Conservation (phyloP, 495 filamentous ascomycete species). For the Penicillium pulvis region DNA sequence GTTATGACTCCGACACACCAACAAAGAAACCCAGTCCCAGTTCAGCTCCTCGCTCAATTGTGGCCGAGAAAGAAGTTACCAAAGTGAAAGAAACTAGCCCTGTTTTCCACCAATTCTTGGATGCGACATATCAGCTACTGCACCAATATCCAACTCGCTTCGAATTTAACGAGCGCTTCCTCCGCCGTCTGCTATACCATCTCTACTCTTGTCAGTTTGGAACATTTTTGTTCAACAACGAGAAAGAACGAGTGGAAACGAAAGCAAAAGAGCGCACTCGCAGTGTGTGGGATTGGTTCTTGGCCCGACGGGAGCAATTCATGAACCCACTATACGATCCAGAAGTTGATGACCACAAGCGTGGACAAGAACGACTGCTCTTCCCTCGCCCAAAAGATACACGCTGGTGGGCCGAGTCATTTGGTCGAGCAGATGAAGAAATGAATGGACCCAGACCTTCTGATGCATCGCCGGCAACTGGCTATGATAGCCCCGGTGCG, state of each 20-base stretch:
- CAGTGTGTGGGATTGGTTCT: conserved; percentile 95
- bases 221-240: conserved; percentile 93
- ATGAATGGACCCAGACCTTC: conserved; percentile 74
- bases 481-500: conserved; percentile 23
- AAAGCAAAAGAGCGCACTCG: conserved; percentile 71
- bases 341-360: conserved; percentile 72
- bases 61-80: conserved; percentile 56
- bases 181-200: conserved; percentile 89
- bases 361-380: conserved; percentile 79
- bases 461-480: conserved; percentile 14
- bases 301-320: conserved; percentile 76
- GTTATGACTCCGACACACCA: conserved; percentile 50
- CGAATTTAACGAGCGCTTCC: conserved; percentile 95
- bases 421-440: conserved; percentile 80
- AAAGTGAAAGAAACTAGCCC: conserved; percentile 88
- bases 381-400: conserved; percentile 71
- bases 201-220: conserved; percentile 96
- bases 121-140: conserved; percentile 89
- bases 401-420: conserved; percentile 90
- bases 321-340: conserved; percentile 77
- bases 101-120: conserved; percentile 97
- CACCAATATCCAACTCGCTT: conserved; percentile 88
- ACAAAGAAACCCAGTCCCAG: conserved; percentile 45
- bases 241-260: conserved; percentile 82
- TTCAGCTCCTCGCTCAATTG: conserved; percentile 38